Conservation (phyloP, 805 yeast species). For the Sugiyamaella marilandica region DNA sequence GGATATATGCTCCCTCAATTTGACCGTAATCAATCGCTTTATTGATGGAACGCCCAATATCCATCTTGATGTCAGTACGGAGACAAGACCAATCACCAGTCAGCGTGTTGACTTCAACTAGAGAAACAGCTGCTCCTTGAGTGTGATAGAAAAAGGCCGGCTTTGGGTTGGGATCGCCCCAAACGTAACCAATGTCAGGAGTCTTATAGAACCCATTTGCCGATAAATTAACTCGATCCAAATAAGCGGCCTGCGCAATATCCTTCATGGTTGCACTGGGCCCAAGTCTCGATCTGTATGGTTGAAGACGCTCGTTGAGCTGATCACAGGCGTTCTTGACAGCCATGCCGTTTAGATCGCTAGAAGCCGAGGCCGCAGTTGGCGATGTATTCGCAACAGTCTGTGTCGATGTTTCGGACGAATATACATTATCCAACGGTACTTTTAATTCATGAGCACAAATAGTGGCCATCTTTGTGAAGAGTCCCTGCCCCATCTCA, state of each 20-base stretch:
- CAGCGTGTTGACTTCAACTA: constrained; percentile 44
- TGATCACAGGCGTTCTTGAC: constrained; percentile 45
- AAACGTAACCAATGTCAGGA: constrained; percentile 43
- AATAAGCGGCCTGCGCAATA: constrained; percentile 40
- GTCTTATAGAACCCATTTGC: constrained; percentile 50
- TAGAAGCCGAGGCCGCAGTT: constrained; percentile 47
- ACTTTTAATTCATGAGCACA: constrained; percentile 42
- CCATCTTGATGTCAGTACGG: constrained; percentile 44
- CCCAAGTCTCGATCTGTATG: constrained; percentile 36
- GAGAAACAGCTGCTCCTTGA: constrained; percentile 41
- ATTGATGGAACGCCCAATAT: constrained; percentile 45
- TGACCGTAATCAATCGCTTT: constrained; percentile 49
- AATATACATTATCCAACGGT: constrained; percentile 39
- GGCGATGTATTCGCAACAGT: constrained; percentile 46
- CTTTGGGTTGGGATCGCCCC: constrained; percentile 40
- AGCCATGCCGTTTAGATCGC: constrained; percentile 48
- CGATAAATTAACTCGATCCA: constrained; percentile 42
- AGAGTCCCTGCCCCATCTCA: constrained; percentile 48
- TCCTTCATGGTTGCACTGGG: constrained; percentile 39
- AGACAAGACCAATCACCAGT: constrained; percentile 46
- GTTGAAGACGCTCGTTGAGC: constrained; percentile 39
- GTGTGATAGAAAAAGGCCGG: constrained; percentile 47
- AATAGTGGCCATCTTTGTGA: constrained; percentile 46
- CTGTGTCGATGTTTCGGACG: constrained; percentile 45
- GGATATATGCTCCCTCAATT: constrained; percentile 48